These are phyloP conservation scores for Elaeis guineensis DNA, from an alignment of 176 grass and related monocot genomes.

Conservation along the genomic window DNA sequence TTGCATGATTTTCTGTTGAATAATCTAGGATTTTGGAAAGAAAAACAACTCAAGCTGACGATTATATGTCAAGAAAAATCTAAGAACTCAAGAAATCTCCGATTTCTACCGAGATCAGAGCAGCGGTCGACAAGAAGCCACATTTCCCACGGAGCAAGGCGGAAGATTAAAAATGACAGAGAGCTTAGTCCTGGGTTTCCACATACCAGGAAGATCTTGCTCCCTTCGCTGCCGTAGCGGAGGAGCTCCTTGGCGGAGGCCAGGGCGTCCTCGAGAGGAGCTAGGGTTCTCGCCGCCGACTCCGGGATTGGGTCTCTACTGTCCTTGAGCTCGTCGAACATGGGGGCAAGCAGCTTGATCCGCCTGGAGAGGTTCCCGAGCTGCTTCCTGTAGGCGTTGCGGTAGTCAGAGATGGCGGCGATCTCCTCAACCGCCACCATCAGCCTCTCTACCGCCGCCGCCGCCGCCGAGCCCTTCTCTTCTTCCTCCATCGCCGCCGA, in stretches of 20 bases:
- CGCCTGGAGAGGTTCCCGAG: conserved; percentile 62
- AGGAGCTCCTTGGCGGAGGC: conserved; percentile 44
- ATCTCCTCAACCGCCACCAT: conserved; percentile 51
- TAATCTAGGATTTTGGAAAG: no score
- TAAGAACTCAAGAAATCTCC: no score
- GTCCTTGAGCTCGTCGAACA: conserved; percentile 73
- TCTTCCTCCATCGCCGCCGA: no score
- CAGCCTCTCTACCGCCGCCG: conserved; percentile 33
- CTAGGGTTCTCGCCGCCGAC: conserved; percentile 23
- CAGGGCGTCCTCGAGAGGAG: conserved; percentile 40
- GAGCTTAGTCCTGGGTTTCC: background rate
- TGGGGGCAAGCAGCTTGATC: conserved; percentile 61
- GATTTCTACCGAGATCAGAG: no score
- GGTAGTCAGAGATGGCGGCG: conserved; percentile 44
- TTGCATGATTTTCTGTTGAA: no score
- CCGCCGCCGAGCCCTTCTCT: background rate
- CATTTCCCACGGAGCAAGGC: no score
- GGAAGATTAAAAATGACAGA: background rate
- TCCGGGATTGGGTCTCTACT: conserved; percentile 16
- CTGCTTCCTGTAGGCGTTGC: conserved; percentile 60
- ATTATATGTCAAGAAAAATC: no score
- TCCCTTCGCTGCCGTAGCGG: conserved; percentile 44
- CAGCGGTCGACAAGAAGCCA: no score
- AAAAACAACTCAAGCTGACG: no score
- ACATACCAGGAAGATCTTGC: conserved; percentile 77